Evolutionary conservation across 257 asterid species (phyloP).

Genomic region (Gynochthodes officinalis): DNA sequence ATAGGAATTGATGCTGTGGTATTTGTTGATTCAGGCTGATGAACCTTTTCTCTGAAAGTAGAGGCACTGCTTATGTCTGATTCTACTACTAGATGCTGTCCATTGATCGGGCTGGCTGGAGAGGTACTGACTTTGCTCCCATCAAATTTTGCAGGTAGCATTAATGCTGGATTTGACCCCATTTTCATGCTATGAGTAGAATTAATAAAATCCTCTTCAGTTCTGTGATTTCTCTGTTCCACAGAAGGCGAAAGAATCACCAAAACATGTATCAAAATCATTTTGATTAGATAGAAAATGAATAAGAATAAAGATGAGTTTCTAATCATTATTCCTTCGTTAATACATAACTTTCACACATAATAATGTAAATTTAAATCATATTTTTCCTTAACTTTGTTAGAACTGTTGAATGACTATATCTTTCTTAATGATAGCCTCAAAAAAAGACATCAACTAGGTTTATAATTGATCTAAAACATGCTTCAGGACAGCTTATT

Average conservation of each 20-base stretch:
- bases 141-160: slow-evolving; percentile 50
- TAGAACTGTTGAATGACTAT: too few relatives aligned
- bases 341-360: not conserved
- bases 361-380: not conserved
- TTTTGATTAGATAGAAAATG: not conserved
- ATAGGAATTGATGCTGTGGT: slow-evolving; percentile 35
- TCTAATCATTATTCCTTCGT: not conserved
- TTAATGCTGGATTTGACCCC: slow-evolving; percentile 44
- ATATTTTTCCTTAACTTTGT: not conserved
- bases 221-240: slow-evolving; percentile 48
- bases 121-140: slow-evolving; percentile 44
- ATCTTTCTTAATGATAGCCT: too few relatives aligned
- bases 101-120: slow-evolving; percentile 45
- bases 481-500: not conserved
- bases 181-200: slow-evolving; percentile 43
- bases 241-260: slow-evolving; percentile 17
- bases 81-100: slow-evolving; percentile 60
- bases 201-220: slow-evolving; percentile 54
- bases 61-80: slow-evolving; percentile 52
- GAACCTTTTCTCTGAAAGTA: slow-evolving; percentile 44
- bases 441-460: not conserved
- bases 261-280: not conserved
- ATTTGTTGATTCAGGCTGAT: slow-evolving; percentile 39
- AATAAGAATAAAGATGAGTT: not conserved
- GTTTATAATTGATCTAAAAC: not conserved